Evolutionary conservation across 2,329 filamentous ascomycete genomes (phyloP), one percentile per base, ranked within the genome.

Genomic region (Sclerotinia nivalis): DNA sequence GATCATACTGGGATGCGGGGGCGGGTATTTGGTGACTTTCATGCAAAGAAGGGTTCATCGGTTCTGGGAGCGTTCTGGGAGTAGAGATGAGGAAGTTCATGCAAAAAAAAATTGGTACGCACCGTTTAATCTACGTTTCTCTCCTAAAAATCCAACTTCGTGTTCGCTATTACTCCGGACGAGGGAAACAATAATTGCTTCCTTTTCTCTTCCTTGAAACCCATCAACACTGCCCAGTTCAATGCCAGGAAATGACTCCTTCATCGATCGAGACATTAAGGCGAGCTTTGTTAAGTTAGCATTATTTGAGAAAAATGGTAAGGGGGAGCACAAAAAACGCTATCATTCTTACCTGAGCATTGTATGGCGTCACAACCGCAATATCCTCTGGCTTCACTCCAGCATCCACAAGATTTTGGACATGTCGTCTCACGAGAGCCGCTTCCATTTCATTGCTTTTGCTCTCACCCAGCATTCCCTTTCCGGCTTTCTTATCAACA

Each of bases 141-240:
- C 96, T 20, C 89, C 93, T 50, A 99, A 82, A 77, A 99, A 99
- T 13, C 96, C 96, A 20, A 98, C 94, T 79, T 98, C 93, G 65
- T 90, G 88, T 62, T 93, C 88, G 8, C 88, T 74, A 78, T 99
- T 99, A 80, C 94, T 97, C 74, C 96, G 87, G 69, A 99, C 96
- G n/a, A 98, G 86, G 80, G 91, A 97, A 66, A 99, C 90, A 52
- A 99, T 87, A 22, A 99, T 90, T 2, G 93, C 96, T 80, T 99
- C 96, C 81, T 99, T 99, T 81, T 99, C 96, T 25, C 96, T 88
- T 47, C 96, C 96, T 80, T 99, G 96, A 79, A 99, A 99, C 2
- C 95, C 96, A 80, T 99, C 96, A 2, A 99, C 93, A 76, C 93
- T 97, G 47, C 96, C 96, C n/a, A 99, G 84, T 80, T 99, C 96